These are phyloP conservation scores for Gentiana macrophylla DNA, from an alignment of 257 asterid species.

Conservation along the genomic window DNA sequence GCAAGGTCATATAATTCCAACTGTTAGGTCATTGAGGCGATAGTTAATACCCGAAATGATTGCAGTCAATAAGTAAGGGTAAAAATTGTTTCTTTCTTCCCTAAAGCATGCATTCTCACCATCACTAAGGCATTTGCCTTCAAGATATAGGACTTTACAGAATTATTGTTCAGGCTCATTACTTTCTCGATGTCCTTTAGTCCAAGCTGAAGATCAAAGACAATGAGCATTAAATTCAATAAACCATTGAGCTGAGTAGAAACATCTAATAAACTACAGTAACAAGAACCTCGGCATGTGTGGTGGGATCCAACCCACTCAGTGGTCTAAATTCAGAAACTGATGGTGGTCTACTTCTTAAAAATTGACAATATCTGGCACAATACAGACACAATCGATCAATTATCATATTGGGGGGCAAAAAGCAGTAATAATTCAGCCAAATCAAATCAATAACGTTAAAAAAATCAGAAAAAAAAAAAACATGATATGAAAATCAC, in stretches of 20 bases:
- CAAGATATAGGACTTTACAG: slow-evolving; percentile 46
- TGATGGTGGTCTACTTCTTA: slow-evolving; percentile 65
- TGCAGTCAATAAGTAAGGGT: not conserved
- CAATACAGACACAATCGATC: slow-evolving; percentile 3
- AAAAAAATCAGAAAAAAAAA: not conserved
- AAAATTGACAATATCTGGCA: slow-evolving; percentile 60
- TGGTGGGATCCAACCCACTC: slow-evolving; percentile 89
- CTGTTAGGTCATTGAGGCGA: slow-evolving; percentile 36
- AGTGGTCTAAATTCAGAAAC: slow-evolving; percentile 75
- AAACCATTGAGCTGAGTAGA: slow-evolving; percentile 4
- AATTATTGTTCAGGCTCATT: slow-evolving; percentile 35
- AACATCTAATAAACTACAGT: not conserved
- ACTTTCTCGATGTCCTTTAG: slow-evolving; percentile 90
- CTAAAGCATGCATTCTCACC: slow-evolving; percentile 35
- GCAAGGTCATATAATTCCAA: slow-evolving; percentile 76
- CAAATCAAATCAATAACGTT: slow-evolving; percentile 1
- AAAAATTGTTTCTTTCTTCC: too few relatives aligned
- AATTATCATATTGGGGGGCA: not conserved
- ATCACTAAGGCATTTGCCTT: slow-evolving; percentile 84
- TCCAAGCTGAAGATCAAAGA: slow-evolving; percentile 54
- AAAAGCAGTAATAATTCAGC: not conserved
- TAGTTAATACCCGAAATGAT: not conserved
- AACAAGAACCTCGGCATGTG: slow-evolving; percentile 69
- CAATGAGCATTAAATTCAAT: slow-evolving; percentile 5
- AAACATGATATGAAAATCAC: slow-evolving; percentile 20